These are phyloP conservation scores for Lasiodiplodia sp. DNA, from an alignment of 2,329 filamentous ascomycete genomes.

Conservation along the genomic window DNA sequence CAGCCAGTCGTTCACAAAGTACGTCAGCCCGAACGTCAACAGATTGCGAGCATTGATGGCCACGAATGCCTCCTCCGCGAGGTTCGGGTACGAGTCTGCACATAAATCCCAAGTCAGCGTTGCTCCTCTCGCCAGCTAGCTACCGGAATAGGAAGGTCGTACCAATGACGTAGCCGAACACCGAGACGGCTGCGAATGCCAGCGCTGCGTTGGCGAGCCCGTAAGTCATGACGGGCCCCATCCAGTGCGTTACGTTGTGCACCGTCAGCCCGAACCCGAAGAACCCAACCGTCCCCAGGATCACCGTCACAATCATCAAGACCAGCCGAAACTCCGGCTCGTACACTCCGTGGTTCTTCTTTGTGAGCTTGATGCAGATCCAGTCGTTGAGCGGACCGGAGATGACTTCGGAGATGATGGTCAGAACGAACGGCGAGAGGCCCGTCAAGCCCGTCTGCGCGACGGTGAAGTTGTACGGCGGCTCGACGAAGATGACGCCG, in stretches of 20 bases:
- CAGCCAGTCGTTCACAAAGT: constrained; percentile 46
- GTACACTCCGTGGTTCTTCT: constrained; percentile 39
- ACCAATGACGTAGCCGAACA: constrained; percentile 60
- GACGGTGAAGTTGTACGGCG: constrained; percentile 56
- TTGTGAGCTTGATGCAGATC: constrained; percentile 42
- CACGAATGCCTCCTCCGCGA: constrained; percentile 60
- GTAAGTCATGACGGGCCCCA: constrained; percentile 30
- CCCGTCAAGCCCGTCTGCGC: constrained; percentile 60
- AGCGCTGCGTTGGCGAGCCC: constrained; percentile 57
- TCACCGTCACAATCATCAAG: constrained; percentile 41
- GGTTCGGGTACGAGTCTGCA: constrained; percentile 51
- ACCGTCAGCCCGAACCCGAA: constrained; percentile 52
- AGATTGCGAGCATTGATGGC: constrained; percentile 60
- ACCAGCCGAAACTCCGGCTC: constrained; percentile 40
- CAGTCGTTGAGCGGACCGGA: constrained; percentile 57
- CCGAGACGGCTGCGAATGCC: constrained; percentile 40
- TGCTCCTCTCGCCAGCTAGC: not conserved
- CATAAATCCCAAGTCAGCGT: not conserved
- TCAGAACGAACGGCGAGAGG: constrained; percentile 59
- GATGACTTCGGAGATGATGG: constrained; percentile 54
- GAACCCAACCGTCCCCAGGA: constrained; percentile 46
- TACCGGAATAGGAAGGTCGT: not conserved
- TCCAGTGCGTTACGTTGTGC: constrained; percentile 32
- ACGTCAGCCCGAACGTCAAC: constrained; percentile 57
- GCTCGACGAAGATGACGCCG: constrained; percentile 47